Conservation (phyloP, 495 filamentous ascomycete genomes). For the Aspergillus biplanus region DNA sequence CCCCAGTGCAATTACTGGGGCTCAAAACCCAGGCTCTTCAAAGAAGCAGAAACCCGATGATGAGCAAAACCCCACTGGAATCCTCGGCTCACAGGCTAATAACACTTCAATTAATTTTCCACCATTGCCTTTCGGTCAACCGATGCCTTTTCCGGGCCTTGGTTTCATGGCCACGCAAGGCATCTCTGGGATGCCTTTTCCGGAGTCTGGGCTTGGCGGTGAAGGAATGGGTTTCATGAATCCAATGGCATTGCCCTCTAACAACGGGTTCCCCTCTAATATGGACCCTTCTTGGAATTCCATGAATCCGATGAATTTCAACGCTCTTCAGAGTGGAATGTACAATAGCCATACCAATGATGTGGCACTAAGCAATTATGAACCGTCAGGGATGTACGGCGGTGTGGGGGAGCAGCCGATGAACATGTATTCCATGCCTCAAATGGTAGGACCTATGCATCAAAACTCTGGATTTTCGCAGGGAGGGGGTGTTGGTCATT, state of each 20-base stretch:
- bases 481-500: conserved; percentile 47
- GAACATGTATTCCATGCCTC: conserved; percentile 41
- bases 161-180: conserved; percentile 35
- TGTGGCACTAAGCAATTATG: conserved; percentile 33
- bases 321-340: conserved; percentile 46
- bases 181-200: conserved; percentile 49
- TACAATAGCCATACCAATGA: conserved; percentile 49
- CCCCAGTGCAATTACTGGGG: conserved; percentile 31
- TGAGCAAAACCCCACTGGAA: conserved; percentile 14
- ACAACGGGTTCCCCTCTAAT: conserved; percentile 46
- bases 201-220: conserved; percentile 43
- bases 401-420: conserved; percentile 45
- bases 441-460: conserved; percentile 34
- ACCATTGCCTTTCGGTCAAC: conserved; percentile 35
- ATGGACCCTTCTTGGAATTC: conserved; percentile 50
- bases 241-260: conserved; percentile 51
- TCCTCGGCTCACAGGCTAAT: conserved; percentile 16
- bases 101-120: conserved; percentile 25
- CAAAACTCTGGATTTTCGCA: conserved; percentile 38
- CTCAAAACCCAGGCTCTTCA: conserved; percentile 25
- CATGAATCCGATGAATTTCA: conserved; percentile 56
- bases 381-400: conserved; percentile 41
- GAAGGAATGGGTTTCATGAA: conserved; percentile 58
- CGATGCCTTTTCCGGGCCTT: conserved; percentile 38
- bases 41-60: conserved; percentile 45